Conservation (phyloP, 106 monocot species). For the Dioscorea alata region DNA sequence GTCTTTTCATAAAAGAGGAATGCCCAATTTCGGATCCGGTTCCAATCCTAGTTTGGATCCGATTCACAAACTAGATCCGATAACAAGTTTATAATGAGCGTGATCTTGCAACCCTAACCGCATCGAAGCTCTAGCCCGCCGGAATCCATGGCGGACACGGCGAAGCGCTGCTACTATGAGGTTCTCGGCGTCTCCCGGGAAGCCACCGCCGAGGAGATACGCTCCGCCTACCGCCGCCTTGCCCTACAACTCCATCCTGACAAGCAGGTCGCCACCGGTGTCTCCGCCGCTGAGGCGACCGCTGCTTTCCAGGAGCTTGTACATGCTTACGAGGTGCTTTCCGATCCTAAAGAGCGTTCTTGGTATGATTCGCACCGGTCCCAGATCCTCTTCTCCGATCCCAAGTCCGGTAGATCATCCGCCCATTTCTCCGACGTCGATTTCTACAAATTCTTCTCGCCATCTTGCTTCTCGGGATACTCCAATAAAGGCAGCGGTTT, state of each 20-base stretch:
- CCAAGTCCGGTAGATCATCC: conserved; percentile 5
- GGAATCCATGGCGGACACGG: conserved; percentile 13
- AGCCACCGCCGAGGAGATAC: conserved; percentile 59
- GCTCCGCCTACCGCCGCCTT: conserved; percentile 72
- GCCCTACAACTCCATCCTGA: conserved; percentile 98
- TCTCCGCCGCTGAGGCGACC: conserved; percentile 36
- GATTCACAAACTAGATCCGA: too few relatives aligned
- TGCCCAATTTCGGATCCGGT: too few relatives aligned
- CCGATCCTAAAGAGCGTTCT: conserved; percentile 73
- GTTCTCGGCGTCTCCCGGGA: conserved; percentile 67
- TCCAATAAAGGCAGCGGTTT: conserved; percentile 72
- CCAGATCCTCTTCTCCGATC: conserved; percentile 87
- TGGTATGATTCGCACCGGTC: conserved; percentile 97
- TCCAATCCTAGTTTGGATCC: too few relatives aligned
- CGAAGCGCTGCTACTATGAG: conserved; percentile 92
- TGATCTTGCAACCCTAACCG: neutral
- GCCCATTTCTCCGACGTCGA: conserved; percentile 43
- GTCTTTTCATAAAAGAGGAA: too few relatives aligned
- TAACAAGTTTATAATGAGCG: too few relatives aligned
- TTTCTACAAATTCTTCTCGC: conserved; percentile 66
- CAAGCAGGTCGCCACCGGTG: conserved; percentile 46
- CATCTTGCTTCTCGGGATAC: conserved; percentile 79
- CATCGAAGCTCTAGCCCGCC: neutral
- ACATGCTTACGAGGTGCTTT: conserved; percentile 92
- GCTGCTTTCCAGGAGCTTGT: conserved; percentile 94